phyloP scores from a whole-genome alignment of 1,284 basidiomycete species.

The Cutaneotrichosporon spelunceum region DNA sequence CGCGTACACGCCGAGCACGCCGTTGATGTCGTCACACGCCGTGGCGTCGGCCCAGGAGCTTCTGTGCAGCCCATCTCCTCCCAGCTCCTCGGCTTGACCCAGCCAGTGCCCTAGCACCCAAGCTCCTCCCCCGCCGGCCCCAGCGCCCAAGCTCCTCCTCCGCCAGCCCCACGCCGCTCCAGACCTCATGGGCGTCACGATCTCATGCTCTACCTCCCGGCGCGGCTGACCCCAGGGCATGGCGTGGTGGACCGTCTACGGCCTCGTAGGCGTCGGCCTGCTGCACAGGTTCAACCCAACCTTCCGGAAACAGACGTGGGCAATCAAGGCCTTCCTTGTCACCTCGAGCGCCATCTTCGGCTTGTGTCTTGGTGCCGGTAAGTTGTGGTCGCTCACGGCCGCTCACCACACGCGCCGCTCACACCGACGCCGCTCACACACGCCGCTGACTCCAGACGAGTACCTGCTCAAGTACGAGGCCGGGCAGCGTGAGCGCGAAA shows the following conservation, averaged over 20 bases:
- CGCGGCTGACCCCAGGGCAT: constrained; percentile 58
- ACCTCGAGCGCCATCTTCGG: constrained; percentile 59
- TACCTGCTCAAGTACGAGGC: constrained; percentile 70
- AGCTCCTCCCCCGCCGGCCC: no score
- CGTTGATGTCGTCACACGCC: no score
- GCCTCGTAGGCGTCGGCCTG: constrained; percentile 61
- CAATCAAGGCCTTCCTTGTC: constrained; percentile 68
- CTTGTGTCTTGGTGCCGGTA: constrained; percentile 62
- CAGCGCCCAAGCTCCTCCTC: no score
- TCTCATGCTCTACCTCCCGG: no score
- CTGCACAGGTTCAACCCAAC: constrained; percentile 72
- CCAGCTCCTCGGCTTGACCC: no score
- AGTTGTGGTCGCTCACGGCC: constrained; percentile 8
- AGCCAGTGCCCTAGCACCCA: no score
- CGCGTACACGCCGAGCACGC: no score
- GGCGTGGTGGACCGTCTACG: constrained; percentile 57
- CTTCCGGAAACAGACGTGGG: constrained; percentile 75
- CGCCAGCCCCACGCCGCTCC: no score
- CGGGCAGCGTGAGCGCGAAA: constrained; percentile 63
- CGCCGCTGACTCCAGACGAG: constrained; percentile 56
- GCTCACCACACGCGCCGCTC: constrained; percentile 1
- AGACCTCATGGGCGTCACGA: no score
- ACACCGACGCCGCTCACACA: no score
- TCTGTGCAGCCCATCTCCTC: no score
- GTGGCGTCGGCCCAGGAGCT: no score